phyloP scores from a whole-genome alignment of 768 basidiomycete species.

The Leucocoprinus birnbaumii region DNA sequence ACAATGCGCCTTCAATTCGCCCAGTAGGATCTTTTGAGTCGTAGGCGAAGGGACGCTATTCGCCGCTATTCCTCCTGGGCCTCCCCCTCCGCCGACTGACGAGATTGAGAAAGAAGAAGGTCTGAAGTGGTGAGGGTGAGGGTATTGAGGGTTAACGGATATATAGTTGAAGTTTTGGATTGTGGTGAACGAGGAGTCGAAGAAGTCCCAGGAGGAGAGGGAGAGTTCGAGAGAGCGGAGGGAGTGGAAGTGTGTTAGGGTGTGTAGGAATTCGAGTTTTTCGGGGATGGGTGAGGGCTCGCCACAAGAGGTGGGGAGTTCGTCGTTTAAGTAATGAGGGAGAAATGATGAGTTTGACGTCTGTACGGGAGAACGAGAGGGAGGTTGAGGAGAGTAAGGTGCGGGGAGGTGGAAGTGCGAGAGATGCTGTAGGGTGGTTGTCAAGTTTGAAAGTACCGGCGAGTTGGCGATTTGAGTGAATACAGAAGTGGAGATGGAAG shows the following conservation, averaged over 20 bases:
- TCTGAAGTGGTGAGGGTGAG: no score
- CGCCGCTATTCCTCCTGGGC: no score
- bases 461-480: not conserved
- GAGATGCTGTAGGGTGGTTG: not conserved
- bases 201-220: constrained; percentile 13
- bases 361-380: constrained; percentile 16
- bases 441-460: not conserved
- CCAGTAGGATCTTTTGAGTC: constrained; percentile 29
- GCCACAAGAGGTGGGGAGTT: constrained; percentile 2
- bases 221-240: constrained; percentile 2
- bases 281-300: no score
- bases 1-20: constrained; percentile 29
- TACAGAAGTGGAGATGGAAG: not conserved
- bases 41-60: not conserved
- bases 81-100: no score
- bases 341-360: constrained; percentile 23
- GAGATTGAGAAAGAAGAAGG: no score
- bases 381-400: not conserved
- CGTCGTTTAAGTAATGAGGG: constrained; percentile 8
- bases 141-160: no score
- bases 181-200: constrained; percentile 23
- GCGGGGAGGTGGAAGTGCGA: constrained; percentile 8
- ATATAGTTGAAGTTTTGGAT: constrained; percentile 12
- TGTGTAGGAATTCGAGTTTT: no score
- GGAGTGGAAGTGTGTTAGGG: no score